These are phyloP conservation scores for Rubroboletus pulcherrimus DNA, from an alignment of 768 basidiomycete genomes.

Conservation along the genomic window DNA sequence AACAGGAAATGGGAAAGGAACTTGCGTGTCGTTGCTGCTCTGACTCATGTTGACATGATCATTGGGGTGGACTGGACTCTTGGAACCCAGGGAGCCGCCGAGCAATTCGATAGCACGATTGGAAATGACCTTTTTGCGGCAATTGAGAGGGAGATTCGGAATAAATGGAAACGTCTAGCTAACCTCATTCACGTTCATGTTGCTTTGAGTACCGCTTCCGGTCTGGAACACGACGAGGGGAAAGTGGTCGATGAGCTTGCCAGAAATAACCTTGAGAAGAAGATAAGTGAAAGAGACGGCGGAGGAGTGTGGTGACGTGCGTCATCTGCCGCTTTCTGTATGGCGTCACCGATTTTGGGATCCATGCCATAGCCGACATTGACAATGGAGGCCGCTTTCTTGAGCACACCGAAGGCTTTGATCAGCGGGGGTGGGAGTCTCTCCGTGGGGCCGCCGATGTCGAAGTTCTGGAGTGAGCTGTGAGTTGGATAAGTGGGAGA, in stretches of 20 bases:
- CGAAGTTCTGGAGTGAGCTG: slow-evolving; percentile 94
- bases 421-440: slow-evolving; percentile 93
- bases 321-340: slow-evolving; percentile 92
- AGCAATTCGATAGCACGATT: slow-evolving; percentile 97
- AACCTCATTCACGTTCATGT: slow-evolving; percentile 99
- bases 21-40: slow-evolving; percentile 96
- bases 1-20: slow-evolving; percentile 5
- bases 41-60: slow-evolving; percentile 99
- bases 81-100: slow-evolving; percentile 92
- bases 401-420: slow-evolving; percentile 95
- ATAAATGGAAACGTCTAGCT: not conserved
- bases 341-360: slow-evolving; percentile 80
- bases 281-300: not conserved
- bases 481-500: slow-evolving; percentile 8
- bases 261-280: slow-evolving; percentile 79
- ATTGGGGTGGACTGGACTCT: slow-evolving; percentile 97
- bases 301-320: slow-evolving; percentile 38
- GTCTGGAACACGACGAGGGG: slow-evolving; percentile 99
- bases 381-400: slow-evolving; percentile 92
- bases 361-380: slow-evolving; percentile 91
- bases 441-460: slow-evolving; percentile 94
- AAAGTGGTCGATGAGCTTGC: slow-evolving; percentile 92
- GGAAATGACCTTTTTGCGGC: slow-evolving; percentile 73
- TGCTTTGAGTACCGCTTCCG: slow-evolving; percentile 97
- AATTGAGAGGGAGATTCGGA: not conserved